Conservation (phyloP, 148 eudicot genomes). For the Rhododendron ferrugineum region DNA sequence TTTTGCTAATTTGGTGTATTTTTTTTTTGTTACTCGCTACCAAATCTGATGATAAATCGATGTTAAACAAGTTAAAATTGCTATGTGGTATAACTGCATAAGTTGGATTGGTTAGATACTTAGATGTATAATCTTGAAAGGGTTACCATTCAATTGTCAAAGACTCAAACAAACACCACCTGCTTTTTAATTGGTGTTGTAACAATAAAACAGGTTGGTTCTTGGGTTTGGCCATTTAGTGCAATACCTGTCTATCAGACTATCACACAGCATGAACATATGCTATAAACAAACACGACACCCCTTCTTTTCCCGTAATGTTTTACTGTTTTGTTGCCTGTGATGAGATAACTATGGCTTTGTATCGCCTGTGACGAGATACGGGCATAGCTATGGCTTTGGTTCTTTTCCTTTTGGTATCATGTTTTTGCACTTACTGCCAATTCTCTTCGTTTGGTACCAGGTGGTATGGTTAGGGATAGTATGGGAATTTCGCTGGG, state of each 20-base stretch:
- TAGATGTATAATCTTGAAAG: background rate
- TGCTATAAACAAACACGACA: background rate
- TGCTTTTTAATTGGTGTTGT: background rate
- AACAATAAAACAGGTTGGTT: background rate
- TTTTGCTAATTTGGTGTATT: background rate
- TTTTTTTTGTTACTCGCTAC: background rate
- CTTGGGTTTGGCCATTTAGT: background rate
- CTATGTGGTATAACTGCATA: background rate
- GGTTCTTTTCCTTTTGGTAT: background rate
- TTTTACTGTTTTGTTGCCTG: background rate
- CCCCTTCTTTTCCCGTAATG: background rate
- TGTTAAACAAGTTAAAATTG: background rate
- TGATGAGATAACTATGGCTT: background rate
- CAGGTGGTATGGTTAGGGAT: constrained; percentile 52
- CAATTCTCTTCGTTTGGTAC: constrained; percentile 5
- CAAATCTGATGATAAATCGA: background rate
- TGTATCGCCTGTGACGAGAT: background rate
- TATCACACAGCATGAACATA: background rate
- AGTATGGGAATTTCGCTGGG: constrained; percentile 58
- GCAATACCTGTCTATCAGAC: background rate
- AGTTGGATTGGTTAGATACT: background rate
- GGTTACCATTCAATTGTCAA: background rate
- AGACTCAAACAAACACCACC: background rate
- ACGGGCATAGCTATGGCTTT: background rate
- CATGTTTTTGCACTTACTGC: background rate